phyloP scores from a whole-genome alignment of 495 filamentous ascomycete species.

The Geoglossum glabrum region DNA sequence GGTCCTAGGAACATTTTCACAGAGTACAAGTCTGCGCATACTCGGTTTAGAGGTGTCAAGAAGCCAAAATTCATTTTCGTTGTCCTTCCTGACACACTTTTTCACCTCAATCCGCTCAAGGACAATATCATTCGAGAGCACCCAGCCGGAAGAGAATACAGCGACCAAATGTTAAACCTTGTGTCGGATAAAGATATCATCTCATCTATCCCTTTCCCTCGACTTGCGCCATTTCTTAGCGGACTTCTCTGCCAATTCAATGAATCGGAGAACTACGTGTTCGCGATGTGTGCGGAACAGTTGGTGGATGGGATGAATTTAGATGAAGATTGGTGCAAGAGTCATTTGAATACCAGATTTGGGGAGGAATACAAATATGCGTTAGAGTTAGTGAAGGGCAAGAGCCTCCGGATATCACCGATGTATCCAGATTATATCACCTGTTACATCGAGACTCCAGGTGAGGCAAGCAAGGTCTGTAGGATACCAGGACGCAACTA shows the following conservation, averaged over 20 bases:
- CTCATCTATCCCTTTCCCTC: slow-evolving; percentile 2
- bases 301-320: slow-evolving; percentile 7
- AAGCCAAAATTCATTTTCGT: background rate
- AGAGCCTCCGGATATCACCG: background rate
- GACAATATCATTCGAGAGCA: background rate
- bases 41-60: background rate
- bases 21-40: slow-evolving; percentile 4
- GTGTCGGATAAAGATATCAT: background rate
- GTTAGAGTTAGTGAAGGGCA: background rate
- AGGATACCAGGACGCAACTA: background rate
- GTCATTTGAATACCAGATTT: background rate
- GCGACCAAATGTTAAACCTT: background rate
- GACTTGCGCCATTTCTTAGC: slow-evolving; percentile 4
- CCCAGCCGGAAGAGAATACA: background rate
- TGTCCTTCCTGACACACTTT: slow-evolving; percentile 4
- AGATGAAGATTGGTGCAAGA: slow-evolving; percentile 4
- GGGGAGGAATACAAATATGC: background rate
- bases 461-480: slow-evolving; percentile 1
- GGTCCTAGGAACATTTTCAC: slow-evolving; percentile 1
- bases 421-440: slow-evolving; percentile 2
- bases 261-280: slow-evolving; percentile 2
- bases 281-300: slow-evolving; percentile 6
- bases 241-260: slow-evolving; percentile 1
- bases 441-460: slow-evolving; percentile 8
- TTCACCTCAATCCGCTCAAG: slow-evolving; percentile 1